phyloP scores from a whole-genome alignment of 2,329 filamentous ascomycete genomes.

The Purpureocillium lavendulum region DNA sequence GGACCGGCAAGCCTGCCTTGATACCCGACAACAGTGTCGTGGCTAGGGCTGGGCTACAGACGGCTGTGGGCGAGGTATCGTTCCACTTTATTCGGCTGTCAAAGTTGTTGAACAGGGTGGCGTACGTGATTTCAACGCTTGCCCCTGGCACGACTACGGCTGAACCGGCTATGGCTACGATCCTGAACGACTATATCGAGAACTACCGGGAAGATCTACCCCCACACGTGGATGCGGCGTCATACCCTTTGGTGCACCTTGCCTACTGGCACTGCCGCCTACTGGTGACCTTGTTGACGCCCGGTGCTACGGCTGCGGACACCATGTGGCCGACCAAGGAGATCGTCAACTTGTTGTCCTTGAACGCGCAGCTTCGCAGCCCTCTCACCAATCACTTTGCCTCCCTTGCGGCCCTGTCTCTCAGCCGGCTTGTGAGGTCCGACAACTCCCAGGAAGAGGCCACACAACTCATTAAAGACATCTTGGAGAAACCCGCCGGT shows the following conservation, averaged over 20 bases:
- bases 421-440: slow-evolving; percentile 49
- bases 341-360: slow-evolving; percentile 48
- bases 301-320: slow-evolving; percentile 45
- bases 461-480: slow-evolving; percentile 41
- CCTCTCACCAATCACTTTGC: slow-evolving; percentile 62
- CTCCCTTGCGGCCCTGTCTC: slow-evolving; percentile 48
- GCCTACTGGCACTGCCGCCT: slow-evolving; percentile 64
- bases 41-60: slow-evolving; percentile 49
- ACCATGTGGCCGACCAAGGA: slow-evolving; percentile 53
- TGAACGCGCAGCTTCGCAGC: slow-evolving; percentile 44
- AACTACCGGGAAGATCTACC: slow-evolving; percentile 59
- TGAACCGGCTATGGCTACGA: slow-evolving; percentile 22
- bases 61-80: slow-evolving; percentile 52
- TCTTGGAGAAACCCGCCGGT: slow-evolving; percentile 45
- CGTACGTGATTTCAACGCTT: slow-evolving; percentile 27
- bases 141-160: slow-evolving; percentile 24
- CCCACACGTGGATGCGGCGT: slow-evolving; percentile 40
- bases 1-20: slow-evolving; percentile 51
- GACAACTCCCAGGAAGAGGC: slow-evolving; percentile 51
- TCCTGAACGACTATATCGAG: slow-evolving; percentile 37
- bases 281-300: slow-evolving; percentile 52
- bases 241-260: slow-evolving; percentile 52
- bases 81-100: slow-evolving; percentile 58
- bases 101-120: slow-evolving; percentile 39
- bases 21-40: slow-evolving; percentile 56